Evolutionary conservation across 371 early-diverging fungal species (phyloP), one percentile per base, ranked within the genome.

Genomic region (Lichtheimia ramosa): DNA sequence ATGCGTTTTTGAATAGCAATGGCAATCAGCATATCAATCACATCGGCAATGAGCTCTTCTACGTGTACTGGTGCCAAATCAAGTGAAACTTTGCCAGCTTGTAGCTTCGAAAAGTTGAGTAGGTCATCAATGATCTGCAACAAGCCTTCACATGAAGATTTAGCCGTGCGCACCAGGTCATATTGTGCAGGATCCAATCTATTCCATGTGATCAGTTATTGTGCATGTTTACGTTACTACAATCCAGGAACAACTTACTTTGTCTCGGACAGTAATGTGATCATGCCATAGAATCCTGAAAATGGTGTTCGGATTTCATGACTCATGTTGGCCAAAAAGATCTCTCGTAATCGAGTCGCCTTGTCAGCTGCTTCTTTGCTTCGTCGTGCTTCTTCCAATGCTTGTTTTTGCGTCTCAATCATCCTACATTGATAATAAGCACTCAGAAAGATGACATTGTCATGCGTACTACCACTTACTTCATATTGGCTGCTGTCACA

Each of bases 311-410:
- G 71, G 18, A 78, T 74, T 54, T 78, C 79, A 62, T 78, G 79
- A 59, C 81, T 79, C 84, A 84, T 84, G 48, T 84, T 84, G 7
- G 84, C 84, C 59, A 84, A 64, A 48, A 84, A 84, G 51, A 81
- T 84, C 48, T 82, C 79, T 40, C 75, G 61, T 24, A 78, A 48
- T 13, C 71, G 66, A 5, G 75, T 78, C 5, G 79, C 79, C 5
- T 68, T 61, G 0, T 68, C 68, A 15, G 79, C 79, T 16, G 70
- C 79, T 62, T 75, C 79, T 61, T 73, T 78, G 46, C 79, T 78
- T 56, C 64, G 64, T 27, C 73, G 51, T 2, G 79, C 75, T 50
- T 74, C 75, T 24, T 73, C 73, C 15, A 78, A 55, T 3, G 79
- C 79, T 40, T 71, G 69, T 56, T 78, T 78, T 55, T 78, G 79